Conservation (phyloP, 179 eudicot genomes). For the Corrigiola litoralis region DNA sequence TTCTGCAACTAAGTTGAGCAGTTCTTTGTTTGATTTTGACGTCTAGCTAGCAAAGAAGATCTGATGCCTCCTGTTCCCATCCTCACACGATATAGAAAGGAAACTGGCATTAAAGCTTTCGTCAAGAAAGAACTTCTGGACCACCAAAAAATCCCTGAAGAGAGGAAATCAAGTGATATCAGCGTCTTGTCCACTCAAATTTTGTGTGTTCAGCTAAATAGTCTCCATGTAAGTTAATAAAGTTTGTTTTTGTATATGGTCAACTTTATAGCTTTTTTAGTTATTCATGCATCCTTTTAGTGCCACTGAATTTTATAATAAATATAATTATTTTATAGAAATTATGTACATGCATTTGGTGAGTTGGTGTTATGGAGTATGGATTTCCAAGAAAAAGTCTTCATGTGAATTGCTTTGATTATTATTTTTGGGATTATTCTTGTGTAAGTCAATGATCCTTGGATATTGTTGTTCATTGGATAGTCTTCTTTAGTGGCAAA, state of each 20-base stretch:
- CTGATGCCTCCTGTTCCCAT: constrained; percentile 87
- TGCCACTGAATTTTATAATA: background rate
- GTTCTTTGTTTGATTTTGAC: background rate
- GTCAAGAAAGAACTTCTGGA: constrained; percentile 85
- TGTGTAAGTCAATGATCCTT: too few species aligned
- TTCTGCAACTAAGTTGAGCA: background rate
- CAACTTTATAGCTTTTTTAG: background rate
- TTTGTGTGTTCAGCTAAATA: constrained; percentile 88
- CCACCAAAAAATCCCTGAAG: constrained; percentile 72
- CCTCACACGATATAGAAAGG: constrained; percentile 82
- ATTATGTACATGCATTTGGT: too few species aligned
- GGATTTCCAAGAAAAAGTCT: too few species aligned
- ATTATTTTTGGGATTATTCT: too few species aligned
- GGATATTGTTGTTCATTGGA: too few species aligned
- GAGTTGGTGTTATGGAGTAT: too few species aligned
- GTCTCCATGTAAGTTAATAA: constrained; percentile 67
- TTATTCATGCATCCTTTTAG: background rate
- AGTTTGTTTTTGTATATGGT: background rate
- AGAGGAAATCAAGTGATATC: constrained; percentile 71
- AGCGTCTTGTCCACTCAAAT: constrained; percentile 68
- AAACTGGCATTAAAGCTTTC: constrained; percentile 82
- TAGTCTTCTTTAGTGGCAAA: too few species aligned
- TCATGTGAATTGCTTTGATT: too few species aligned
- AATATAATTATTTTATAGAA: background rate
- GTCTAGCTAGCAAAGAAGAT: constrained; percentile 83